Evolutionary conservation across 2,329 filamentous ascomycete genomes (phyloP), one percentile per base, ranked within the genome.

Genomic region (Xylaria sp.): DNA sequence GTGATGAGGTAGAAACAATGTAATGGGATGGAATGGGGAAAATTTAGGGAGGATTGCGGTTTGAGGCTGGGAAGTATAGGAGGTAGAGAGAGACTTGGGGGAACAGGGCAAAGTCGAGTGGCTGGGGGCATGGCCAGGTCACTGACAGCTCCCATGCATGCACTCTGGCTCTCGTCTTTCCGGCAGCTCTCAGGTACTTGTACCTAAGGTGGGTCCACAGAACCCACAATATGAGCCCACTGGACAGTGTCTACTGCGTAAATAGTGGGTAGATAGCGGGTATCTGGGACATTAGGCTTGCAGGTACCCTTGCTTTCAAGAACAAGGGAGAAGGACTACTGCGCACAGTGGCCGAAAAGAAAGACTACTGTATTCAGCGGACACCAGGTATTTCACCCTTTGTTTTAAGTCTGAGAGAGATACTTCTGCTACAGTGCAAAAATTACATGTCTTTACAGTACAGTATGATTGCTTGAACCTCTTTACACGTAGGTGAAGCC

Each of bases 101-200:
- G 43, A 65, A 57, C 51, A 37, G 56, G 50, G 42, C 59, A 67
- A 69, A 68, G 64, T 51, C 38, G 62, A 69, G 67, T 69, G 67
- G 67, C 66, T 68, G 67, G 67, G 65, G 65, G 63, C 63, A 60
- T 57, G 38, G 55, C 58, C 62, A 67, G 60, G 61, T 67, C 64
- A 67, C 59, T 63, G 62, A 67, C 61, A 67, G 56, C 55, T 46
- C 28, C 28, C 53, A 64, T 55, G 61, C 61, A 57, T 31, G n/a
- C 47, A 49, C 50, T 53, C 42, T 37, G 28, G 49, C 42, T 31
- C 21, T 46, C 1, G 33, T 31, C 46, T 46, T 43, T 55, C 25
- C 50, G 4, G 49, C 21, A 6, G n/a, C 23, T 42, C 15, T 17
- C 40, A 43, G n/a, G 46, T 35, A 17, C 25, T 47, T 42, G 38